Conservation (phyloP, 345 rosid genomes). For the Rubroshorea leprosula region DNA sequence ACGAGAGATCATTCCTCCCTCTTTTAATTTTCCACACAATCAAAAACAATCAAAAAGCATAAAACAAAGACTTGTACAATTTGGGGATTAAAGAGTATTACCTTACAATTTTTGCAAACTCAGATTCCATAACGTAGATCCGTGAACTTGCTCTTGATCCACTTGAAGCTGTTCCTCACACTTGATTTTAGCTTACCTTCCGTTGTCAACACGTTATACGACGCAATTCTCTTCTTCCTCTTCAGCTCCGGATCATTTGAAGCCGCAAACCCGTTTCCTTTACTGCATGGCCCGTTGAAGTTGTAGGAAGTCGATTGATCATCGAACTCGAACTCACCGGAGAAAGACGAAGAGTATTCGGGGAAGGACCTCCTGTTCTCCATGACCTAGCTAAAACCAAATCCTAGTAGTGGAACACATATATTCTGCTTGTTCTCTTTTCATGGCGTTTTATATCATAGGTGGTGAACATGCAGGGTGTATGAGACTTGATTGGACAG, state of each 20-base stretch:
- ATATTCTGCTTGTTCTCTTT: not conserved
- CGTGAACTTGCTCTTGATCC: constrained; percentile 85
- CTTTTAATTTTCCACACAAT: too few species aligned
- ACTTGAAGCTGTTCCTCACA: constrained; percentile 77
- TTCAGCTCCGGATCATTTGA: constrained; percentile 71
- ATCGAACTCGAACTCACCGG: constrained; percentile 48
- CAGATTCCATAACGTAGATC: constrained; percentile 40
- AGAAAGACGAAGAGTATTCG: constrained; percentile 54
- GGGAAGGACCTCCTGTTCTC: constrained; percentile 83
- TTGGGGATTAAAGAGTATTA: too few species aligned
- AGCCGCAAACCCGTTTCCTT: constrained; percentile 33
- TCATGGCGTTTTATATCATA: constrained; percentile 19
- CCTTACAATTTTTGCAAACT: too few species aligned
- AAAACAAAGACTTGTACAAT: too few species aligned
- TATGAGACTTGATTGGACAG: too few species aligned
- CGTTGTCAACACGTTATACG: constrained; percentile 58
- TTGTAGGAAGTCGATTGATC: constrained; percentile 55
- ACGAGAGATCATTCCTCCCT: too few species aligned
- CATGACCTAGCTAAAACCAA: constrained; percentile 31
- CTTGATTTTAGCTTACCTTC: constrained; percentile 76
- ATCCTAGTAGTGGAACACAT: too few species aligned
- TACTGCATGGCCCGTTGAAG: constrained; percentile 66
- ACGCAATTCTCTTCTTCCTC: constrained; percentile 86
- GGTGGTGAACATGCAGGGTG: too few species aligned
- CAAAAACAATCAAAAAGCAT: too few species aligned